Evolutionary conservation across 768 basidiomycete genomes (phyloP), one percentile per base, ranked within the genome.

Genomic region (Filobasidium floriforme): DNA sequence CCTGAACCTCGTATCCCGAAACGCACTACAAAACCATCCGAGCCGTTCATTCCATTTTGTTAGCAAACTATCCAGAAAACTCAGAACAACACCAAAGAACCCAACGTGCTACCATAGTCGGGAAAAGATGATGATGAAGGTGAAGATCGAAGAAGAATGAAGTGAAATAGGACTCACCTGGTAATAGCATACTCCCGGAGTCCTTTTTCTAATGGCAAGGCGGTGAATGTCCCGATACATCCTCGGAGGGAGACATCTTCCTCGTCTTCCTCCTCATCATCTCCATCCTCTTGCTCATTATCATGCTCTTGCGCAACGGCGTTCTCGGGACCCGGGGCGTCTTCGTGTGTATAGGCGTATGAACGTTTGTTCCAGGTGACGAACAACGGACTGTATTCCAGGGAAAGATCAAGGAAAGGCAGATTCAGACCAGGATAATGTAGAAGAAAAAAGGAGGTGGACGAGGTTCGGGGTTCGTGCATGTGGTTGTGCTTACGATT

Each of bases 171-270:
- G n/a, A n/a, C 78, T 46, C 32, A 81, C 81, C 78, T 92, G 77
- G 89, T 84, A 66, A 92, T 83, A 29, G 94, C 94, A 75, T 96
- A 98, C 71, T 98, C 90, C 49, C 84, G 83, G 67, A 99, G 77
- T 18, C 91, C 92, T 32, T 88, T 83, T 65, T 81, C 84, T 32
- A 98, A 81, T 12, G 86, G 79, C 77, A 87, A 82, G 12, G 89
- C 83, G 41, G 87, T 85, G 73, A 99, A 99, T 79, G 85, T 92
- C 73, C 94, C 94, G 72, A 99, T 97, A 80, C 94, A 99, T 57
- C 94, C 94, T 61, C 94, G 82, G 68, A 99, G 81, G 66, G 84
- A 82, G 54, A 85, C 82, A 26, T 66, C 66, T 10, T 37, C 46
- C 11, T 51, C 28, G 1, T 49, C 41, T 1, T 46, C 57, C 5